Evolutionary conservation across 2,329 filamentous ascomycete genomes (phyloP), one percentile per base, ranked within the genome.

Genomic region (Fusarium cyanostomum): DNA sequence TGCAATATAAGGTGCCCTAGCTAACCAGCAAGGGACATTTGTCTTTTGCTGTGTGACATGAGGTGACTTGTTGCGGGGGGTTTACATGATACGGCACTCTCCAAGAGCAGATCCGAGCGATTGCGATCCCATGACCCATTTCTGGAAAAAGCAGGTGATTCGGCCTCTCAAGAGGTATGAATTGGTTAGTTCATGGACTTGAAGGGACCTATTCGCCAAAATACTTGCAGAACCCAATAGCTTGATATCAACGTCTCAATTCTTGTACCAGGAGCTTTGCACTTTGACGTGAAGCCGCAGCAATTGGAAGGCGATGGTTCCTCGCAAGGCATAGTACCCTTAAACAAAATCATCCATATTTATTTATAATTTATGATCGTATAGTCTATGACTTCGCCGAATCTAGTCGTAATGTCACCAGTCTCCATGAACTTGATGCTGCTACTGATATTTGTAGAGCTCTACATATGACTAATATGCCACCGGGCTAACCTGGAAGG

Each of bases 31-130:
- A n/a, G n/a, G n/a, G n/a, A n/a, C n/a, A n/a, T n/a, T n/a, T n/a
- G n/a, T n/a, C n/a, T n/a, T n/a, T n/a, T n/a, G n/a, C n/a, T n/a
- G n/a, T n/a, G n/a, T n/a, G n/a, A n/a, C n/a, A 71, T 71, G 65
- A 71, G 59, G 68, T 59, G 68, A 71, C 67, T 55, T 68, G 46
- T 52, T 62, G 65, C 50, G 52, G 66, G 66, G 67, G 54, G 51
- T 62, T 50, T 58, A 43, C 52, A 56, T 57, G 45, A 52, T 52
- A 35, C 56, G 45, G 61, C 56, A 61, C 45, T 64, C 39, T 46
- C 52, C 50, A 42, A 27, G 37, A 38, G 31, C 30, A 50, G 38
- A 58, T 45, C 48, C 34, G 59, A 33, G 18, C 34, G 21, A 28
- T 33, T 42, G 5, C 46, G 21, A 31, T 41, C 28, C 46, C 30